Conservation (phyloP, 2,329 filamentous ascomycete genomes). For the Truncatella angustata region DNA sequence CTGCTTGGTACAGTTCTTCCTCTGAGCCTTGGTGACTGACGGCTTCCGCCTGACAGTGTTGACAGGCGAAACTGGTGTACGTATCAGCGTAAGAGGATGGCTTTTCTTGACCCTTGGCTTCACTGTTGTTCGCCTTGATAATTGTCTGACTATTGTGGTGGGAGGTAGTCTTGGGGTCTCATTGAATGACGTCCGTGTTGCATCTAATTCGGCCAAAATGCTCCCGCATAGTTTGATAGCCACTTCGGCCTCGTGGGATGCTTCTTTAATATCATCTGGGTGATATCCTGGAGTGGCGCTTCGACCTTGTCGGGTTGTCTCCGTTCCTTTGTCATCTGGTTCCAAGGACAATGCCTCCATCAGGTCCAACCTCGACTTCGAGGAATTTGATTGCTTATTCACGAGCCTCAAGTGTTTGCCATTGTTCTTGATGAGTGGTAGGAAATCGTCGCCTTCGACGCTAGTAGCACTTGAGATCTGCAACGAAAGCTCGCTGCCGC, state of each 20-base stretch:
- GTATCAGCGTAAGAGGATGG: slow-evolving; percentile 19
- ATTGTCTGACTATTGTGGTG: slow-evolving; percentile 12
- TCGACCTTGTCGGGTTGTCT: slow-evolving; percentile 14
- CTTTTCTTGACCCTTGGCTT: slow-evolving; percentile 9
- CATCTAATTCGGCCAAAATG: slow-evolving; percentile 37
- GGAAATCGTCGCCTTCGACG: slow-evolving; percentile 23
- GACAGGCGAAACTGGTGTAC: slow-evolving; percentile 16
- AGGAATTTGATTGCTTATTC: slow-evolving; percentile 14
- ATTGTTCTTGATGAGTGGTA: slow-evolving; percentile 19
- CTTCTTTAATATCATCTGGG: slow-evolving; percentile 39
- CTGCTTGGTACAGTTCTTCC: slow-evolving; percentile 40
- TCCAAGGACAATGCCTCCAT: slow-evolving; percentile 27
- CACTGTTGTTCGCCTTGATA: neutral
- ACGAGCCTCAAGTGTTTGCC: slow-evolving; percentile 14
- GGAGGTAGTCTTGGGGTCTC: slow-evolving; percentile 27
- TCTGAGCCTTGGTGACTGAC: slow-evolving; percentile 35
- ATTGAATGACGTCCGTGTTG: slow-evolving; percentile 22
- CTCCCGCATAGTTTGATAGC: slow-evolving; percentile 46
- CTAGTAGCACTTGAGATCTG: slow-evolving; percentile 23
- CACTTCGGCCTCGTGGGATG: slow-evolving; percentile 49
- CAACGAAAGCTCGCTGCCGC: slow-evolving; percentile 21
- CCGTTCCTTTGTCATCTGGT: slow-evolving; percentile 23
- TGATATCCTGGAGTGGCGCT: slow-evolving; percentile 20
- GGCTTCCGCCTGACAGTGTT: slow-evolving; percentile 25
- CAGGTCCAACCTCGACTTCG: slow-evolving; percentile 23